Conservation (phyloP, 1,284 basidiomycete genomes). For the Takashimella tepidaria region DNA sequence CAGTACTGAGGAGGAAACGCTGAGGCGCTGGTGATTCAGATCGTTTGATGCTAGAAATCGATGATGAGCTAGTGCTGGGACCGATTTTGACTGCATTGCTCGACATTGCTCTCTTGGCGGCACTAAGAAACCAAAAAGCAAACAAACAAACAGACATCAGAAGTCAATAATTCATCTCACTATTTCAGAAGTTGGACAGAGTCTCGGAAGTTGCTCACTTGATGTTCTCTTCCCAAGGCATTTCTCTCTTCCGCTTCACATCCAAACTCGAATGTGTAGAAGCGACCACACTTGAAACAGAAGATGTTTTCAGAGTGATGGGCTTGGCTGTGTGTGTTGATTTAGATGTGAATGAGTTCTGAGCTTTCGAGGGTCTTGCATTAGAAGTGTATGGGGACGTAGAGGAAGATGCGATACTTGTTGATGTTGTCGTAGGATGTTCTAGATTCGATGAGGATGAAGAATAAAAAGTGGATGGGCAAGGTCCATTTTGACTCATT, state of each 20-base stretch:
- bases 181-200: neutral
- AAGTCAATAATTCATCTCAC: neutral
- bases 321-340: no score
- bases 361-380: no score
- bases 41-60: slow-evolving; percentile 6
- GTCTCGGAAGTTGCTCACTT: slow-evolving; percentile 23
- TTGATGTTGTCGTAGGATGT: no score
- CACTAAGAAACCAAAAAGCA: slow-evolving; percentile 2
- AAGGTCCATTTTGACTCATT: slow-evolving; percentile 25
- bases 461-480: no score
- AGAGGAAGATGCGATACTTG: no score
- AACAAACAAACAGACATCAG: no score
- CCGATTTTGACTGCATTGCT: slow-evolving; percentile 2
- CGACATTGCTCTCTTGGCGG: slow-evolving; percentile 16
- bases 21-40: slow-evolving; percentile 5
- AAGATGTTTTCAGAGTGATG: no score
- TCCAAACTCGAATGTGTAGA: neutral
- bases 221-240: slow-evolving; percentile 39
- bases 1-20: slow-evolving; percentile 59
- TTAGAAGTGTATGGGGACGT: no score
- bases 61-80: slow-evolving; percentile 1
- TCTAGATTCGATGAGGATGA: no score
- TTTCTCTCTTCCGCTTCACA: slow-evolving; percentile 20
- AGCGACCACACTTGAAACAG: neutral
- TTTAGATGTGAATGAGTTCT: no score